Evolutionary conservation across 2,329 filamentous ascomycete genomes (phyloP).

Genomic region (Apiospora saccharicola): DNA sequence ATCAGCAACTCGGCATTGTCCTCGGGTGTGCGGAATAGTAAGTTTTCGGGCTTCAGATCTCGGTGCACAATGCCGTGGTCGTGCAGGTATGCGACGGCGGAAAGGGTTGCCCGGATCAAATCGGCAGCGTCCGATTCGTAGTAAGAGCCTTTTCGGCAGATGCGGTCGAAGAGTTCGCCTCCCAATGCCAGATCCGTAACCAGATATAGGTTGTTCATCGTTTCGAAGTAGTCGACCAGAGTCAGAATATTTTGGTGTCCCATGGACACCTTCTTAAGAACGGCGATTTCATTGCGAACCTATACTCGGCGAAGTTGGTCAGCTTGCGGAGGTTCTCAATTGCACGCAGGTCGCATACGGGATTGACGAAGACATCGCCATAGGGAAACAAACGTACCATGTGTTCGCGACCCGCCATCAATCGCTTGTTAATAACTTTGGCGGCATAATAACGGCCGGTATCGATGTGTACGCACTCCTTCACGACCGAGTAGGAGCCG

Average conservation of each 20-base stretch:
- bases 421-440: conserved; percentile 98
- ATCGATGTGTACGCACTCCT: conserved; percentile 98
- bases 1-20: conserved; percentile 97
- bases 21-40: conserved; percentile 95
- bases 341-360: neutral
- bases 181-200: conserved; percentile 96
- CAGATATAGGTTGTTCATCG: conserved; percentile 98
- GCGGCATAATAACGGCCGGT: conserved; percentile 98
- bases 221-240: conserved; percentile 98
- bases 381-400: conserved; percentile 80
- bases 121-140: conserved; percentile 97
- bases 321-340: conserved; percentile 21
- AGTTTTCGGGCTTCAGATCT: conserved; percentile 96
- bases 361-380: neutral
- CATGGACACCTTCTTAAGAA: conserved; percentile 98
- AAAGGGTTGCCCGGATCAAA: conserved; percentile 91
- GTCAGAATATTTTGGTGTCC: conserved; percentile 98
- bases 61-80: conserved; percentile 98
- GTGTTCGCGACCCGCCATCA: conserved; percentile 97
- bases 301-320: conserved; percentile 43
- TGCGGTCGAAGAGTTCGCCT: conserved; percentile 96
- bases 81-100: conserved; percentile 97
- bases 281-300: conserved; percentile 97
- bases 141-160: conserved; percentile 98
- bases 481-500: conserved; percentile 97